Conservation (phyloP, 371 early-diverging fungal species). For the Blakeslea trispora region DNA sequence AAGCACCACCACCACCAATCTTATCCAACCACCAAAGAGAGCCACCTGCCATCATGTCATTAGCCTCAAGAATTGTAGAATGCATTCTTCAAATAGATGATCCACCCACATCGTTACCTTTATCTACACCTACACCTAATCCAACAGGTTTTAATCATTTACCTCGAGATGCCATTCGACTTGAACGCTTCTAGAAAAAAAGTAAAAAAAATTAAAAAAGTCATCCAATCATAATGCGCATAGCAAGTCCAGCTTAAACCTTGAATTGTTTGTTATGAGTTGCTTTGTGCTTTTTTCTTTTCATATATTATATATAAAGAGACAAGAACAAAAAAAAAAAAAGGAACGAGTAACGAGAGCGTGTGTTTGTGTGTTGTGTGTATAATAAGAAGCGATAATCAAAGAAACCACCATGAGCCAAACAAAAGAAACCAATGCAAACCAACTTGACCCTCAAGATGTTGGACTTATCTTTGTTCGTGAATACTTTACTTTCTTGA, state of each 20-base stretch:
- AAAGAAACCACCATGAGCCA: too few species aligned
- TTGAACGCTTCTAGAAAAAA: slow-evolving; percentile 33
- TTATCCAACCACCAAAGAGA: not conserved
- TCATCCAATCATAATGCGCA: too few species aligned
- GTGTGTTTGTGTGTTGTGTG: too few species aligned
- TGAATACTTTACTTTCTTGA: slow-evolving; percentile 93
- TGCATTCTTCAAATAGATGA: slow-evolving; percentile 10
- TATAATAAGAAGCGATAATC: too few species aligned
- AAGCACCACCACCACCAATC: not conserved
- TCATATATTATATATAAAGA: too few species aligned
- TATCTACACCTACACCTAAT: slow-evolving; percentile 20
- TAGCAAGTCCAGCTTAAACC: too few species aligned
- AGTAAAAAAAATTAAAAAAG: not conserved
- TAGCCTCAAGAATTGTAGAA: slow-evolving; percentile 11
- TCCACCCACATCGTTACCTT: slow-evolving; percentile 10
- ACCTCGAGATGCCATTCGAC: slow-evolving; percentile 39
- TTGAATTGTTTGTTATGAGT: too few species aligned
- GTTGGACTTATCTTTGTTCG: slow-evolving; percentile 95
- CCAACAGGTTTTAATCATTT: slow-evolving; percentile 34
- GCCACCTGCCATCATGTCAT: slow-evolving; percentile 13
- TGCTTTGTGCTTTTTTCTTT: too few species aligned
- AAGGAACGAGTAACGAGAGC: too few species aligned
- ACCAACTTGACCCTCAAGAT: slow-evolving; percentile 55
- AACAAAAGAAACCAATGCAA: slow-evolving; percentile 2
- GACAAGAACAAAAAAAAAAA: too few species aligned